Evolutionary conservation across 2,329 filamentous ascomycete genomes (phyloP).

Genomic region (Diaporthe batatas): DNA sequence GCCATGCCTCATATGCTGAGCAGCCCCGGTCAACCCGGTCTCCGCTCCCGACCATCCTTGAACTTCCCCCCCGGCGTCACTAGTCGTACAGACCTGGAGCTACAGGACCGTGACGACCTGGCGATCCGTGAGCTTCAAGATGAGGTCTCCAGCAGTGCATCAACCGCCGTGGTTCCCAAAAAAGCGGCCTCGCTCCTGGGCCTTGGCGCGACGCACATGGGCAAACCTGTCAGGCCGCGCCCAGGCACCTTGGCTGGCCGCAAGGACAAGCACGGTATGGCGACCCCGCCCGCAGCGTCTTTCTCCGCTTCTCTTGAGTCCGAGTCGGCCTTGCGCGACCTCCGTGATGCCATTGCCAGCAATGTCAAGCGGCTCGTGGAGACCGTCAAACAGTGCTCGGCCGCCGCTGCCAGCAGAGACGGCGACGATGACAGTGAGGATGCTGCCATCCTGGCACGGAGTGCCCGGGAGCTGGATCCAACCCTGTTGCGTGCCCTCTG

Average conservation of each 20-base stretch:
- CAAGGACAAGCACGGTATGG: conserved; percentile 43
- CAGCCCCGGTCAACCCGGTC: neutral
- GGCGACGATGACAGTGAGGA: conserved; percentile 35
- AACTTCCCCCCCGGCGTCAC: conserved; percentile 40
- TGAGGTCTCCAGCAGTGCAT: conserved; percentile 45
- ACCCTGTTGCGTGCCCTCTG: conserved; percentile 56
- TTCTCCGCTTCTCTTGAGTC: conserved; percentile 39
- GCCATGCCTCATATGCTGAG: conserved; percentile 17
- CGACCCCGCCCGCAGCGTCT: conserved; percentile 9
- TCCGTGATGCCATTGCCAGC: conserved; percentile 63
- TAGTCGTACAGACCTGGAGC: conserved; percentile 41
- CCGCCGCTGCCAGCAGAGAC: conserved; percentile 21
- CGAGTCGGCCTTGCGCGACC: conserved; percentile 56
- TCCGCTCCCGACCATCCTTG: conserved; percentile 26
- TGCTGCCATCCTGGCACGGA: conserved; percentile 35
- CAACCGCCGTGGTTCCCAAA: conserved; percentile 56
- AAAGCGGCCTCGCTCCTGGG: conserved; percentile 68
- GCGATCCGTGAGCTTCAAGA: conserved; percentile 38
- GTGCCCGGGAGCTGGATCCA: conserved; percentile 50
- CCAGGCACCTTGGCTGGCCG: conserved; percentile 38
- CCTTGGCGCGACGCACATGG: conserved; percentile 51
- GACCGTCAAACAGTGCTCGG: conserved; percentile 55
- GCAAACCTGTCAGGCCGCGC: conserved; percentile 39
- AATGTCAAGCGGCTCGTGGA: conserved; percentile 66
- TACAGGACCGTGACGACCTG: conserved; percentile 39